Base-by-base conservation (phyloP, 1,139 yeast genomes). In the Diutina neorugosa region DNA sequence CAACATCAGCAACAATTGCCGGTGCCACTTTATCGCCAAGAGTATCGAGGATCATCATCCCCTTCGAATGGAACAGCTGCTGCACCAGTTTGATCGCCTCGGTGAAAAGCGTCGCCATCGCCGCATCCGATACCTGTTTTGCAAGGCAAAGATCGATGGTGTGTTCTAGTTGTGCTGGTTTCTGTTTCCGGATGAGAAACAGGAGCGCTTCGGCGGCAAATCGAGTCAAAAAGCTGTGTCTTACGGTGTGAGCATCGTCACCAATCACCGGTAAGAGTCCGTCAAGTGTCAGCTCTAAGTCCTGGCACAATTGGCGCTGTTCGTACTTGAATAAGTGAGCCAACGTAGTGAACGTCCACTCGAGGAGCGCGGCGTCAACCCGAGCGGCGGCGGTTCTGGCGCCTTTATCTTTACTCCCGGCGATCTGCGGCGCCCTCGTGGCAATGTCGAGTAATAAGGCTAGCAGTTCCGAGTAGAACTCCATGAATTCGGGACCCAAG, bases 141-240 rank as follows among this genome's bases (percentile, higher is more conserved):
- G 78, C 78, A n/a, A 66, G 61, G 53, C 88, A 72, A 4, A 85
- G 72, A 58, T 73, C 78, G 1, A 69, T 62, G 6, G 86, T 68
- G 47, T 86, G 77, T 0, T 62, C 58, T 2, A 90, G 68, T 4
- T 78, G 70, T 1, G 74, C 76, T 0, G 74, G 65, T 19, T 74
- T 74, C 61, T 86, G 77, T 65, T 88, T 89, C 63, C 95, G 79
- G 12, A 93, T 72, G 56, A 93, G 71, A 61, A 86, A 93, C 0
- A 97, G 87, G 52, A 93, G 67, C 0, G 97, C 93, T 65, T 93
- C 98, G 0, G 97, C 91, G 40, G 96, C 83, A 62, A 91, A 93
- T 57, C 96, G 74, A 1, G 89, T 75, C 47, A 91, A 77, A 60
- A 86, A 86, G 55, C 81, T 78, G 56, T 77, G 31, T 5, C 4